These are phyloP conservation scores for Metarhizium anisopliae DNA, from an alignment of 2,329 filamentous ascomycete species.

Conservation along the genomic window DNA sequence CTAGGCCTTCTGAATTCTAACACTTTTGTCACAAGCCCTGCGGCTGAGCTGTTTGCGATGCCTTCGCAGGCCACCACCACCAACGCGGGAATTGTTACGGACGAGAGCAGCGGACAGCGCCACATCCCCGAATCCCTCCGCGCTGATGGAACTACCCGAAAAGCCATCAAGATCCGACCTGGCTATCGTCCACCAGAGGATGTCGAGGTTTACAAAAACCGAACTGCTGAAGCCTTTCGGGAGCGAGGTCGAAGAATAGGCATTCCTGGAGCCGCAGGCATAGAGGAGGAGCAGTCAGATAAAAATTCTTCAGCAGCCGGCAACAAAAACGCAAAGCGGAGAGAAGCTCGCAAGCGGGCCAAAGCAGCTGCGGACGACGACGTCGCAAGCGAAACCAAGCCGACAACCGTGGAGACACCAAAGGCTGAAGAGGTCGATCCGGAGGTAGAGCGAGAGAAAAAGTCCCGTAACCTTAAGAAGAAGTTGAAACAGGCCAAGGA, in stretches of 20 bases:
- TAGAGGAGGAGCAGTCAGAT: conserved; percentile 40
- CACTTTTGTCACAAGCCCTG: not conserved
- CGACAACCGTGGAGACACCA: conserved; percentile 11
- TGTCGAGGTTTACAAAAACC: conserved; percentile 91
- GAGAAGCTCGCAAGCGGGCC: conserved; percentile 46
- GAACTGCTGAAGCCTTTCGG: conserved; percentile 76
- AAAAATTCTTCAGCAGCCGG: conserved; percentile 41
- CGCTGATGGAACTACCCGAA: conserved; percentile 82
- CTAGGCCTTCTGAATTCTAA: not conserved
- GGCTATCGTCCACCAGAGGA: conserved; percentile 94
- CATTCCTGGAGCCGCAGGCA: conserved; percentile 64
- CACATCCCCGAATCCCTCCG: conserved; percentile 83
- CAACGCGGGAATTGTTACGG: conserved; percentile 68
- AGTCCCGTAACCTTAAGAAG: conserved; percentile 84
- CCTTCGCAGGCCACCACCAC: conserved; percentile 32
- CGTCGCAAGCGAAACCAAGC: conserved; percentile 45
- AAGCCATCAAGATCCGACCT: conserved; percentile 87
- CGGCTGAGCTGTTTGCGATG: conserved; percentile 20
- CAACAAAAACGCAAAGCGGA: conserved; percentile 81
- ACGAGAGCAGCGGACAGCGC: conserved; percentile 67
- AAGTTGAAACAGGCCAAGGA: conserved; percentile 92
- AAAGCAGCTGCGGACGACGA: conserved; percentile 49
- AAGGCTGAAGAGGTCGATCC: conserved; percentile 45
- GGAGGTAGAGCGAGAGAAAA: conserved; percentile 80
- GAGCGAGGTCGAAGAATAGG: conserved; percentile 53